A percentile compares a stretch with the other conserved stretches of the same genome.
Conservation (phyloP, 2,329 filamentous ascomycete genomes). For the Cladosporium halotolerans region DNA sequence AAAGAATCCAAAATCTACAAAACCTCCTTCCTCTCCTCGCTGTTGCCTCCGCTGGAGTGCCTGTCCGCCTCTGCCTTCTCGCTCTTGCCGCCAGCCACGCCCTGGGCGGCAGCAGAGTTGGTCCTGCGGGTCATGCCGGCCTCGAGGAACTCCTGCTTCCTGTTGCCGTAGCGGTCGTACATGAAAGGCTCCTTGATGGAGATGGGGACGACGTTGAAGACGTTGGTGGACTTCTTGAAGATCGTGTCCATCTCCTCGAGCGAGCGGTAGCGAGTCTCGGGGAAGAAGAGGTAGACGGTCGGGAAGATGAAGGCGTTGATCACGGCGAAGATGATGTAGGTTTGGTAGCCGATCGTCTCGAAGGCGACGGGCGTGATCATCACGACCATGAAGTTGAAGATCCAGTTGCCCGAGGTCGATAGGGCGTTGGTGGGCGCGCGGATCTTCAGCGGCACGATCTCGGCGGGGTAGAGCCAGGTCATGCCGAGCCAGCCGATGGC, state of each 20-base stretch:
- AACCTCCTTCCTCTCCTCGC: constrained; percentile 6
- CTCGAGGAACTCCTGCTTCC: constrained; percentile 47
- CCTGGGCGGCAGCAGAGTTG: constrained; percentile 17
- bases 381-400: constrained; percentile 44
- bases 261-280: constrained; percentile 57
- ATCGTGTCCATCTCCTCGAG: constrained; percentile 65
- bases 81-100: background rate
- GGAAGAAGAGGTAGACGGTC: constrained; percentile 37
- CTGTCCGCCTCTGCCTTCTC: constrained; percentile 4
- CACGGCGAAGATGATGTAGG: constrained; percentile 61
- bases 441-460: constrained; percentile 31
- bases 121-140: constrained; percentile 22
- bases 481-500: constrained; percentile 28
- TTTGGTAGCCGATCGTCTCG: constrained; percentile 48
- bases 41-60: background rate
- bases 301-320: constrained; percentile 58
- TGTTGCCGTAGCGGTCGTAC: constrained; percentile 53
- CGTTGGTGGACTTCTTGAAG: constrained; percentile 43
- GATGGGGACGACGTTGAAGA: constrained; percentile 48
- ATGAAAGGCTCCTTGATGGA: constrained; percentile 49
- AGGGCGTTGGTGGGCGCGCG: constrained; percentile 30
- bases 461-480: constrained; percentile 23
- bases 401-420: constrained; percentile 51
- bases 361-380: constrained; percentile 27
- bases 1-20: background rate